These are phyloP conservation scores for Platanthera guangdongensis DNA, from an alignment of 106 monocot genomes.

Conservation along the genomic window DNA sequence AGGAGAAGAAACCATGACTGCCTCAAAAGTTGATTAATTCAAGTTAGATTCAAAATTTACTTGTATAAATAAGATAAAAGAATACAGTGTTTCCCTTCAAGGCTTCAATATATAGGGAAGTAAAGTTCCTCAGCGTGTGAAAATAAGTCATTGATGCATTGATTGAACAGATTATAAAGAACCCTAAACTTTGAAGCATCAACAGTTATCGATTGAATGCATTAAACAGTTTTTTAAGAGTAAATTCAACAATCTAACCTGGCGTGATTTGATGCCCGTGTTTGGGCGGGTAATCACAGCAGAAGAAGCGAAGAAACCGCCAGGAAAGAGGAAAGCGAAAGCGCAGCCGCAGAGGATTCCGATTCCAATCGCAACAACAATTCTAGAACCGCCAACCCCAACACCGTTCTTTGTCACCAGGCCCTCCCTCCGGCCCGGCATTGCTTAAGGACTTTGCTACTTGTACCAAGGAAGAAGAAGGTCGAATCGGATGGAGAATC, in stretches of 20 bases:
- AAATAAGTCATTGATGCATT: neutral
- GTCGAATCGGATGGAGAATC: too few species aligned
- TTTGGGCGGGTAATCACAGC: neutral
- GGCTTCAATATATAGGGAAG: neutral
- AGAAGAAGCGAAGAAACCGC: constrained; percentile 31
- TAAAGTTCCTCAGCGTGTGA: neutral
- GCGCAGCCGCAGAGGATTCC: constrained; percentile 48
- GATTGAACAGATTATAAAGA: neutral
- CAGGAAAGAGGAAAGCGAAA: constrained; percentile 53
- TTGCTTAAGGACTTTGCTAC: neutral
- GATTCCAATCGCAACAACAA: constrained; percentile 41
- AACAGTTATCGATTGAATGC: neutral
- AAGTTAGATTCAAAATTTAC: neutral
- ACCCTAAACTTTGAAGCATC: neutral
- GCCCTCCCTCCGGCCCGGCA: constrained; percentile 42
- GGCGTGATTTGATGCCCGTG: neutral
- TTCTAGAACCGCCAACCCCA: constrained; percentile 31
- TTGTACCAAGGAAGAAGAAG: neutral
- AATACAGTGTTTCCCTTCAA: neutral
- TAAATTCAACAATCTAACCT: constrained; percentile 5
- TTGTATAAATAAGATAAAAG: neutral
- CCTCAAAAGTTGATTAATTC: neutral
- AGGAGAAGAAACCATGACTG: neutral
- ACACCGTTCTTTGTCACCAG: constrained; percentile 23
- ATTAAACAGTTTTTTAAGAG: neutral